Base-by-base conservation (phyloP, 2,329 filamentous ascomycete genomes). In the Bisporella sp. region DNA sequence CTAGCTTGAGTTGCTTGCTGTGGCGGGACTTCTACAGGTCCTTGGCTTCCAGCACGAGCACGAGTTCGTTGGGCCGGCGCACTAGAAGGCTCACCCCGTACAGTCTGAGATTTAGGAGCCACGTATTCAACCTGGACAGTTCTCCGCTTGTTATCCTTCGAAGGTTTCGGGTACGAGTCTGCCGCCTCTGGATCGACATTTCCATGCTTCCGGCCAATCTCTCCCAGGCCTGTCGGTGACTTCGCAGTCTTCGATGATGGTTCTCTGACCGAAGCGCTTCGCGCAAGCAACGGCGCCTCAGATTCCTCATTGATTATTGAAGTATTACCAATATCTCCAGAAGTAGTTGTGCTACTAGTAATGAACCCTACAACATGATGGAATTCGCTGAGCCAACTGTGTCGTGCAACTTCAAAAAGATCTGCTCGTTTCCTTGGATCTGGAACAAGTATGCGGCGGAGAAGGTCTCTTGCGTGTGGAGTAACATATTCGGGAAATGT, bases 401-500 rank as follows among this genome's bases (percentile, higher is more conserved):
- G 93, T 47, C 93, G 83, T 44, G 93, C 93, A 41, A 99, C 93
- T 67, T 99, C 93, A 62, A 99, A 99, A 43, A 99, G 73, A 66
- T 99, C 93, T 46, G 93, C 93, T 65, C 93, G 84, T 71, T 95
- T 95, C 57, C 93, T 81, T 47, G 93, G 93, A 67, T 97, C 93
- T 5, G 93, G 92, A 0, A 99, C 93, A 41, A 99, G 78, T 53
- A 99, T 99, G 48, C 93, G 84, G 54, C 93, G 84, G 44, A 99
- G 75, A 1, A 99, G 78, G 68, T 99, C 93, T 62, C 93, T 81
- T 28, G 93, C 92, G 68, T 99, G 93, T 6, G 93, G 93, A 6
- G 93, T 96, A 59, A 99, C 93, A 66, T 97, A 97, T 82, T 99
- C 93, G 54, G 93, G 93, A 68, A 99, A 99, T 4, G 92, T 97